Percentiles rank a stretch among this genome's conserved stretches.
phyloP scores from a whole-genome alignment of 139 green algal genomes.

The Choricystis sp. region DNA sequence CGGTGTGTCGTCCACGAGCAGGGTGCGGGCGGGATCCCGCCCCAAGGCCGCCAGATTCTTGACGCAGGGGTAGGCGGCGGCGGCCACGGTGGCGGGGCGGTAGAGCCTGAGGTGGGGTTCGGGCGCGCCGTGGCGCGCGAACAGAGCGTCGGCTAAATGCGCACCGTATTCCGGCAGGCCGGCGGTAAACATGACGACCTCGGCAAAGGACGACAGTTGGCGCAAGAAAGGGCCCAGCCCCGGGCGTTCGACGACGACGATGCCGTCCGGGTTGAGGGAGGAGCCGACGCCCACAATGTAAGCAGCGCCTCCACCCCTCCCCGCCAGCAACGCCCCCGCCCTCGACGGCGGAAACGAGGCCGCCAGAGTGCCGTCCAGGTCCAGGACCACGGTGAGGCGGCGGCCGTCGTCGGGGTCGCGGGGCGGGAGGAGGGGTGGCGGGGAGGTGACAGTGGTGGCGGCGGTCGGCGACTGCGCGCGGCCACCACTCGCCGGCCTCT shows the following conservation, averaged over 20 bases:
- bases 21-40: slow-evolving; percentile 38
- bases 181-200: slow-evolving; percentile 70
- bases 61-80: slow-evolving; percentile 60
- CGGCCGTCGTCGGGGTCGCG: not conserved
- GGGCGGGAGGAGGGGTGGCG: not conserved
- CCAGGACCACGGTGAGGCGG: slow-evolving; percentile 61
- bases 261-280: slow-evolving; percentile 55
- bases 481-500: too few relatives aligned
- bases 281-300: slow-evolving; percentile 52
- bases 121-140: slow-evolving; percentile 21
- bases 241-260: slow-evolving; percentile 73
- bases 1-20: slow-evolving; percentile 84
- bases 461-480: not conserved
- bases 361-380: slow-evolving; percentile 76
- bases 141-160: slow-evolving; percentile 59
- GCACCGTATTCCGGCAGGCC: slow-evolving; percentile 71
- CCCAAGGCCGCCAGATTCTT: slow-evolving; percentile 70
- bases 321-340: slow-evolving; percentile 33
- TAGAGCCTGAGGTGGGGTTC: slow-evolving; percentile 19
- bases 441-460: slow-evolving; percentile 18
- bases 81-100: slow-evolving; percentile 22
- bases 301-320: slow-evolving; percentile 16
- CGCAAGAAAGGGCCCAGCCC: slow-evolving; percentile 57
- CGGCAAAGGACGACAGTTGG: slow-evolving; percentile 10
- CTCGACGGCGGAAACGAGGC: slow-evolving; percentile 55